Percentiles rank a stretch among this genome's conserved stretches.
These are phyloP conservation scores for Fraxinus floribunda DNA, from an alignment of 305 asterid genomes.

Conservation along the genomic window DNA sequence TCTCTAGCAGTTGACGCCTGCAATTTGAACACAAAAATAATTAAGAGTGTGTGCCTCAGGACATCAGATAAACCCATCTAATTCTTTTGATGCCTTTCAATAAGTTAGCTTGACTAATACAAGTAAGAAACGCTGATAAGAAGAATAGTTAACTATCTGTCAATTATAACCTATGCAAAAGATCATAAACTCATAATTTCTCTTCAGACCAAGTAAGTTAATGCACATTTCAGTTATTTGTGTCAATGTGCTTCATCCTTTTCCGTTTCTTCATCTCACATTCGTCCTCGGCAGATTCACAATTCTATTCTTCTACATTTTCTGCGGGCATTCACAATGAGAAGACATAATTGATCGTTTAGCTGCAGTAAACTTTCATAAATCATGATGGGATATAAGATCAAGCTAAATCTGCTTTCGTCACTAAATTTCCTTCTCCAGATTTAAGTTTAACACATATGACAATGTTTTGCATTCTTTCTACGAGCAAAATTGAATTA, in stretches of 20 bases:
- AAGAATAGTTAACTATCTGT: neutral
- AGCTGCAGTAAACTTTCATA: neutral
- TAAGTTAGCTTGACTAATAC: neutral
- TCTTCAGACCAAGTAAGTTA: neutral
- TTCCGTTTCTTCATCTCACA: neutral
- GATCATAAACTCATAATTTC: neutral
- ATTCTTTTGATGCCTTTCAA: neutral
- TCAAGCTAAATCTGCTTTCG: neutral
- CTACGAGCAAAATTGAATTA: neutral
- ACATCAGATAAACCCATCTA: neutral
- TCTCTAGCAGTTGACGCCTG: slow-evolving; percentile 67
- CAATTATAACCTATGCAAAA: neutral
- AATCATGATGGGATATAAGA: neutral
- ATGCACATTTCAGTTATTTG: neutral
- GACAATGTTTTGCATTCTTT: neutral
- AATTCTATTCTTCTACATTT: neutral
- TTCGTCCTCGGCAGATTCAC: neutral
- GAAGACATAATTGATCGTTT: neutral
- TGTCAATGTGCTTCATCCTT: neutral
- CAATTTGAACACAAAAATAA: slow-evolving; percentile 14
- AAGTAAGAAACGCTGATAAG: neutral
- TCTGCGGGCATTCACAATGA: neutral
- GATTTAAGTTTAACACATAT: neutral
- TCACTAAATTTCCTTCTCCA: neutral
- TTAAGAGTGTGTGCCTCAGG: neutral